Evolutionary conservation across 495 filamentous ascomycete species (phyloP), one percentile per base, ranked within the genome.

Genomic region (Penicillium silybi): DNA sequence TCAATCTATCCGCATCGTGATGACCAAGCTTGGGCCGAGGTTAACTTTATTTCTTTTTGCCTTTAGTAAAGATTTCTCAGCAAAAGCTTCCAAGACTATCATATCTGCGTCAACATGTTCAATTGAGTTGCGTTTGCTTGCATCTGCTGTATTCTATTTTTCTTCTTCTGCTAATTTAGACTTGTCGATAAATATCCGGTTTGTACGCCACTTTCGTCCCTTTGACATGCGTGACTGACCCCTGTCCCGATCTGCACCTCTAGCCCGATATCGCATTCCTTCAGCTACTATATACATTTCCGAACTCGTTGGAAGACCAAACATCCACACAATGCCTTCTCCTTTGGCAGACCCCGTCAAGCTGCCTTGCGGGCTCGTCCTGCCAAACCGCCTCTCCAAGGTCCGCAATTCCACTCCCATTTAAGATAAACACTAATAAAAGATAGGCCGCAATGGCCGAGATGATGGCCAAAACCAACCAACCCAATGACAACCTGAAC

Each of bases 351-450:
- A 78, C 48, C 56, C 74, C 25, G 67, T 80, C 41, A 72, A 70
- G 52, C 68, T 80, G 2, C 77, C 77, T 25, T 80, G 74, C 46
- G 79, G 78, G 0, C 58, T 83, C 23, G 65, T 69, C 3, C 53
- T 83, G 11, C 75, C 76, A 15, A 83, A 82, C 54, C 73, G 79
- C 17, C 54, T 83, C 2, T 68, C 63, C 49, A 81, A 82, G 68
- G 78, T 79, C 66, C 6, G 53, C 38, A 20, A 5, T 2, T 6
- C 15, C 27, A 37, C 2, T 1, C 48, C 16, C 13, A 19, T 18
- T 13, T 11, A 29, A 34, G 10, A 26, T 32, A 9, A 3, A 38
- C 27, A 42, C 16, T 17, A 23, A 42, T 15, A 46, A 8, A 6
- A 4, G 13, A 20, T 35, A 80, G 74, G 71, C 76, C 2, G 74